Conservation (phyloP, 2,329 filamentous ascomycete genomes). For the Fusarium mexicanum region DNA sequence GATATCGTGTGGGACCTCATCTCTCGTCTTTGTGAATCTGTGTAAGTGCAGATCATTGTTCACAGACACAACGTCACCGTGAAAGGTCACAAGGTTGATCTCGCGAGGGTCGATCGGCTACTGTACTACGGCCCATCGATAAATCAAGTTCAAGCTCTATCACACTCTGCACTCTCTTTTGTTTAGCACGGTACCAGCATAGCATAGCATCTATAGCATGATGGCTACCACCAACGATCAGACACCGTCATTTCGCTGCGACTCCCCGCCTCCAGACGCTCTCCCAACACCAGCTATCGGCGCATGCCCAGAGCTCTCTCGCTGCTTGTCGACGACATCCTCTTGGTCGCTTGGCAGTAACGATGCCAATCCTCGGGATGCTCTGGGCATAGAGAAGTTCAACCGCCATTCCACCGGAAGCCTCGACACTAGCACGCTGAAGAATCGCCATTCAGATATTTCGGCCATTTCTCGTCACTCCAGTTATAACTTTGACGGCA, state of each 20-base stretch:
- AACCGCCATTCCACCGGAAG: constrained; percentile 73
- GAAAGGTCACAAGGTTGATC: constrained; percentile 24
- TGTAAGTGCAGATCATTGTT: constrained; percentile 38
- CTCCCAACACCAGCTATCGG: constrained; percentile 71
- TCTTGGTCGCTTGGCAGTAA: constrained; percentile 65
- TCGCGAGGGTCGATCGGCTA: neutral
- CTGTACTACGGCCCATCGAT: constrained; percentile 6
- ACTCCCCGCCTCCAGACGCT: constrained; percentile 72
- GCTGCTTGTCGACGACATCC: constrained; percentile 71
- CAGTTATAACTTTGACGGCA: constrained; percentile 55
- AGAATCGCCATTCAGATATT: constrained; percentile 57
- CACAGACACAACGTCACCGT: constrained; percentile 22
- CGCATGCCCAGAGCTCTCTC: constrained; percentile 66
- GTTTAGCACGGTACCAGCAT: neutral
- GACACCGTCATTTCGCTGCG: constrained; percentile 54
- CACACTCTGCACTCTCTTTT: neutral
- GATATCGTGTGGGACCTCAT: constrained; percentile 33
- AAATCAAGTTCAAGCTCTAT: constrained; percentile 9
- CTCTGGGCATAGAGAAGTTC: constrained; percentile 63
- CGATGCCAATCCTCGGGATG: constrained; percentile 61
- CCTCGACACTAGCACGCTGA: constrained; percentile 64
- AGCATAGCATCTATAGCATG: constrained; percentile 14
- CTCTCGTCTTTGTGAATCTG: constrained; percentile 31
- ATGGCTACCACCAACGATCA: constrained; percentile 51
- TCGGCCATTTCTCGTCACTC: constrained; percentile 53